Conservation (phyloP, 768 basidiomycete species). For the Podaxis sp. region DNA sequence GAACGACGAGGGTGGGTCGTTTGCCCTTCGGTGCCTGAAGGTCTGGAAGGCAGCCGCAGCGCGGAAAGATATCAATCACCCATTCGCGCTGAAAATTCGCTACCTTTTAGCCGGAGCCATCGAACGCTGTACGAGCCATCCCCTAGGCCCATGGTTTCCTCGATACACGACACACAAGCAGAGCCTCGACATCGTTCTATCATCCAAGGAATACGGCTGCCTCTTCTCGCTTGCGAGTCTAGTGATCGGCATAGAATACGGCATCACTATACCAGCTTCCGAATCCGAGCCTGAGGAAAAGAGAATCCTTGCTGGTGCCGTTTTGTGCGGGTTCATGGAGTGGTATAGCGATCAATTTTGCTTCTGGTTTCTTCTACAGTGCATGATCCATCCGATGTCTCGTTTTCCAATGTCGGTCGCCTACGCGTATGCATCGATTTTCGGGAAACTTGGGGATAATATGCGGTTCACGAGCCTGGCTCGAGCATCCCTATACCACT, state of each 20-base stretch:
- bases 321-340: neutral
- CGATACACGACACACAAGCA: neutral
- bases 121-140: neutral
- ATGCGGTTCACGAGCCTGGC: neutral
- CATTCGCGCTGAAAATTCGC: neutral
- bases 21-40: neutral
- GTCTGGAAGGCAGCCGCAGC: neutral
- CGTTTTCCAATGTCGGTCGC: neutral
- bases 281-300: neutral
- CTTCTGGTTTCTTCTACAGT: neutral
- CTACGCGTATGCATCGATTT: neutral
- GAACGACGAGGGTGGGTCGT: neutral
- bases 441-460: neutral
- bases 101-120: neutral
- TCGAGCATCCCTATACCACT: neutral
- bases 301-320: neutral
- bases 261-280: neutral
- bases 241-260: neutral
- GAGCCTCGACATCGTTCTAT: neutral
- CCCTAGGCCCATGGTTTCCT: neutral
- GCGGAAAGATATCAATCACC: neutral
- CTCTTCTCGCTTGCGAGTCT: neutral
- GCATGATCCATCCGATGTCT: neutral
- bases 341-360: neutral
- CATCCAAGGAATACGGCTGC: neutral